phyloP scores from a whole-genome alignment of 2,329 filamentous ascomycete species.

The Aureobasidium uvarum region DNA sequence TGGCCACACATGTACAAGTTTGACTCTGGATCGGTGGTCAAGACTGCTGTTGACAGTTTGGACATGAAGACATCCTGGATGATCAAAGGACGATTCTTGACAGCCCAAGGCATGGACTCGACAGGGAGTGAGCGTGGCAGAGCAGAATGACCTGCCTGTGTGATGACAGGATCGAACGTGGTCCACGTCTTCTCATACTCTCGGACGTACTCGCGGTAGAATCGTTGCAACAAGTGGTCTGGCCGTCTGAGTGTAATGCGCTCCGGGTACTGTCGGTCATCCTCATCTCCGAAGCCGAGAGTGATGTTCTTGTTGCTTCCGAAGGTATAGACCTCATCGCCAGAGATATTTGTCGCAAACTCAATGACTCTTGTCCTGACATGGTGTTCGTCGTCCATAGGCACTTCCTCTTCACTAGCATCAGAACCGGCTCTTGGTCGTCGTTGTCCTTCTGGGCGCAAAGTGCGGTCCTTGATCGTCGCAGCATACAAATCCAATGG shows the following conservation, averaged over 20 bases:
- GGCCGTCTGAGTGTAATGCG: conserved; percentile 74
- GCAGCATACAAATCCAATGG: conserved; percentile 90
- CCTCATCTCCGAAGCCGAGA: conserved; percentile 89
- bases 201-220: conserved; percentile 67
- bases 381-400: conserved; percentile 59
- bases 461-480: conserved; percentile 75
- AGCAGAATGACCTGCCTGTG: conserved; percentile 30
- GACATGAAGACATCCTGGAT: conserved; percentile 84
- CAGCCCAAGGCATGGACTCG: conserved; percentile 66
- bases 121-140: conserved; percentile 35
- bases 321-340: conserved; percentile 89
- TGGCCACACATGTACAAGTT: conserved; percentile 94
- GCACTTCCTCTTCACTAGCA: conserved; percentile 50
- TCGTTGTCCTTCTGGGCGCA: conserved; percentile 46
- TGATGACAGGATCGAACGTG: conserved; percentile 38
- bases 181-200: conserved; percentile 40
- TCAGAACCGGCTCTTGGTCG: conserved; percentile 36
- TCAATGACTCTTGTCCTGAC: conserved; percentile 42
- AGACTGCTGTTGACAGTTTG: conserved; percentile 84
- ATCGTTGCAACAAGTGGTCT: conserved; percentile 69
- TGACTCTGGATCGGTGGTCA: conserved; percentile 82
- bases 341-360: conserved; percentile 46
- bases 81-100: conserved; percentile 68
- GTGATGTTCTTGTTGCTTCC: conserved; percentile 96
- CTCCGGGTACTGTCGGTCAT: conserved; percentile 91